These are phyloP conservation scores for Coemansia sp. DNA, from an alignment of 192 early-diverging fungal genomes.

Conservation along the genomic window DNA sequence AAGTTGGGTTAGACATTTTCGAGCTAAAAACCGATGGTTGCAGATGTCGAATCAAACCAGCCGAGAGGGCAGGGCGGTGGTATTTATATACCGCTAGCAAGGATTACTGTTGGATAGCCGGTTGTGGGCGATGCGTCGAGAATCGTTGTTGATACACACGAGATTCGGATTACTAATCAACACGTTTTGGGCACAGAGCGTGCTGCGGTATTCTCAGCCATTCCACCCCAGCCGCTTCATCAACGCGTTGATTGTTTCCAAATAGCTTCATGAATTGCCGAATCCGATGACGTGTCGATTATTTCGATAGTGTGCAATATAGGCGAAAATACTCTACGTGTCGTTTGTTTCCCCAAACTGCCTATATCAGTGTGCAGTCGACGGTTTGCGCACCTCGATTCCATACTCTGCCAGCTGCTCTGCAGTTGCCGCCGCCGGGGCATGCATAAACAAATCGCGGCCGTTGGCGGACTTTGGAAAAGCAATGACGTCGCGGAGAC, in stretches of 20 bases:
- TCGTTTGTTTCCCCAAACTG: not conserved
- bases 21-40: not conserved
- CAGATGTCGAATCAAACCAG: no score
- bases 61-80: no score
- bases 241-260: no score
- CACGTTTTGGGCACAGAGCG: no score
- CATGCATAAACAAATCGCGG: conserved; percentile 74
- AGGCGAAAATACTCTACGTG: not conserved
- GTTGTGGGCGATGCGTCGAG: no score
- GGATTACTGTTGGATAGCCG: no score
- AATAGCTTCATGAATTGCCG: no score
- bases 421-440: conserved; percentile 61
- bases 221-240: no score
- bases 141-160: no score
- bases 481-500: conserved; percentile 87
- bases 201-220: no score
- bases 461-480: conserved; percentile 84
- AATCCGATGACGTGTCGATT: not conserved
- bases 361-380: not conserved
- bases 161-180: no score
- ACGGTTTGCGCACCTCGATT: not conserved
- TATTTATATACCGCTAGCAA: no score
- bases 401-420: conserved; percentile 68
- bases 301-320: not conserved
- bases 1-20: conserved; percentile 1